Base-by-base conservation (phyloP, 2,329 filamentous ascomycete species). In the Monilinia polystroma region DNA sequence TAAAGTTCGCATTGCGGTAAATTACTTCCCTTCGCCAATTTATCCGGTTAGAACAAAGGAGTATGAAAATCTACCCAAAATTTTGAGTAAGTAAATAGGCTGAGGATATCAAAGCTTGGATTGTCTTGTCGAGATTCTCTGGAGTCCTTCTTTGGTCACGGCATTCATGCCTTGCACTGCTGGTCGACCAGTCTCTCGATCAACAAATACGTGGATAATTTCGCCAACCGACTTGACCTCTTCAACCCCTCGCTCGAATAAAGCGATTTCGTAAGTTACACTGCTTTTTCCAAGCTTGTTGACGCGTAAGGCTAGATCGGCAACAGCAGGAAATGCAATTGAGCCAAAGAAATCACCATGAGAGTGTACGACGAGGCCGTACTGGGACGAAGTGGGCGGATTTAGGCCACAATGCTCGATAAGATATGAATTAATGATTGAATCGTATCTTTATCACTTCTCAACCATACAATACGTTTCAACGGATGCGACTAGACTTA, bases 171-270 rank as follows among this genome's bases (percentile, higher is more conserved):
- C 91, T 32, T 82, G 79, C 38, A 80, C 78, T 32, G 82, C 84
- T n/a, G 92, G 91, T 68, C 87, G 85, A 71, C 89, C 87, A 20
- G 85, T 90, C 49, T 83, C 83, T 63, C 91, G 84, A 68, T 93
- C 87, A n/a, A 96, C 90, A 79, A 94, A 96, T 14, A 97, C 92
- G 76, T 97, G 93, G 18, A 92, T 84, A 75, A 95, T 93, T 72
- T 90, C 90, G 1, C 93, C 93, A 0, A 97, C 92, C 14, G 92
- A 92, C 75, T 90, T 92, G 12, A 95, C 91, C 26, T 84, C 81
- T 1, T 91, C 87, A 2, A 88, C 80, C 0, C 89, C 91, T 68
- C 85, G 83, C 75, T 92, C 88, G 74, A 97, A 98, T 1, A 98
- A 83, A 0, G 88, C 95, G 67, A 96, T 86, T 76, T 98, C 94